Evolutionary conservation across 163 green algal genomes (phyloP), one percentile per base, ranked within the genome.

Genomic region (Prototheca stagnorum): DNA sequence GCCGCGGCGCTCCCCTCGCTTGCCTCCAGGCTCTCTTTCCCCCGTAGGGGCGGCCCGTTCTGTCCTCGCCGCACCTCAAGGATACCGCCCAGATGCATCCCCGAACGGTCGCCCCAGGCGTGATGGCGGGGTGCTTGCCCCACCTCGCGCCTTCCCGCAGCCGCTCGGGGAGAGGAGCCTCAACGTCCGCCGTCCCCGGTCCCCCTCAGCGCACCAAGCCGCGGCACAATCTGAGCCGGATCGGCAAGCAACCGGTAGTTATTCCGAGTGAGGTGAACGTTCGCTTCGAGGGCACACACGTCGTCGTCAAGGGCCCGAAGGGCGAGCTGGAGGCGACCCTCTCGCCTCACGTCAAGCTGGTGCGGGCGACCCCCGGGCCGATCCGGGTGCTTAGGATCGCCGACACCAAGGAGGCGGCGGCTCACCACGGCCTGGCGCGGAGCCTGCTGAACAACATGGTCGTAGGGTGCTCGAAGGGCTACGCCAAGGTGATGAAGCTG

Each of bases 391-490:
- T 21, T 8, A 74, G 72, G 16, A 43, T 59, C 16, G 46, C 57
- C 21, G 71, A 90, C 17, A 73, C 68, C 19, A 67, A 73, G 34
- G 47, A 65, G 44, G 77, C 72, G 8, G 65, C 77, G 49, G 47
- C 60, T n/a, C 70, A 80, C 51, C 84, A 93, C 54, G 79, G 80
- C 44, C 70, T 92, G 6, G 52, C 54, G 25, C 69, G 88, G 57
- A 74, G 78, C 2, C 68, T 98, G 39, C 64, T 76, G 1, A 77
- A 65, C 65, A 96, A 95, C 81, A 93, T 96, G 81, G 75, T 97
- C 15, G 44, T 72, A 8, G 90, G 90, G 25, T 77, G 92, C 7
- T 76, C 72, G 5, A 63, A 70, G 16, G 90, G 88, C 25, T 98
- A 88, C 62, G 74, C 73, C 44, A 91, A 86, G 68, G 69, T 65